Percentiles rank a stretch among this genome's conserved stretches.
phyloP scores from a whole-genome alignment of 2,329 filamentous ascomycete genomes.

The Cladosporium colombiae region DNA sequence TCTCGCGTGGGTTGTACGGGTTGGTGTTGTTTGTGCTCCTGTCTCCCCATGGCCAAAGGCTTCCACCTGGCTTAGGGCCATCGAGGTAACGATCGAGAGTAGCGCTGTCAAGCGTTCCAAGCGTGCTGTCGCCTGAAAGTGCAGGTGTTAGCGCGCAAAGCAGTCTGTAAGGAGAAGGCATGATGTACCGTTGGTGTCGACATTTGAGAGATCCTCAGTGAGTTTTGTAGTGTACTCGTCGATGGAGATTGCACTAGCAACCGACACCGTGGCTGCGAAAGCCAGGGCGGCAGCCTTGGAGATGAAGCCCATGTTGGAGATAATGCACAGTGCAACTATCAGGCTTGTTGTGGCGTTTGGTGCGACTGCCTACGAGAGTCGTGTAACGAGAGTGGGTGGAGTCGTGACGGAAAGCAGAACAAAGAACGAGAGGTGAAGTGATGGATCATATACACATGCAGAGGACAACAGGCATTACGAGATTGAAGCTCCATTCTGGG shows the following conservation, averaged over 20 bases:
- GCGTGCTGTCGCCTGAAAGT: constrained; percentile 25
- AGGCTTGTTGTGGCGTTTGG: constrained; percentile 14
- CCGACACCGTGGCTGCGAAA: constrained; percentile 17
- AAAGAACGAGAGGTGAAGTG: background rate
- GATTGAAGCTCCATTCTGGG: background rate
- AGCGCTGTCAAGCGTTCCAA: constrained; percentile 26
- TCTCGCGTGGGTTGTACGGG: constrained; percentile 30
- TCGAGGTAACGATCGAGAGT: constrained; percentile 26
- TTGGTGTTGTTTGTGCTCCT: constrained; percentile 33
- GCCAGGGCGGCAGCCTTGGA: constrained; percentile 12
- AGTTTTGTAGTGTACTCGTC: background rate
- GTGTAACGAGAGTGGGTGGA: constrained; percentile 16
- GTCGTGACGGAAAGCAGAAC: constrained; percentile 11
- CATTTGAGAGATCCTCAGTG: constrained; percentile 4
- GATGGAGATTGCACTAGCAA: background rate
- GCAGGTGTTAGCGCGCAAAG: constrained; percentile 35
- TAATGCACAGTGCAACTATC: constrained; percentile 19
- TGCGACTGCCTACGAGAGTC: constrained; percentile 8
- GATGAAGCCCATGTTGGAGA: constrained; percentile 19
- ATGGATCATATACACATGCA: constrained; percentile 1
- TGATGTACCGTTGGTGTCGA: constrained; percentile 19
- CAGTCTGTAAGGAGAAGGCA: constrained; percentile 17
- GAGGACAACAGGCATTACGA: background rate
- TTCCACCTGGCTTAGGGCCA: constrained; percentile 24
- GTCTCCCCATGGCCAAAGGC: constrained; percentile 34